Conservation (phyloP, 257 asterid species). For the Knoxia roxburghii region DNA sequence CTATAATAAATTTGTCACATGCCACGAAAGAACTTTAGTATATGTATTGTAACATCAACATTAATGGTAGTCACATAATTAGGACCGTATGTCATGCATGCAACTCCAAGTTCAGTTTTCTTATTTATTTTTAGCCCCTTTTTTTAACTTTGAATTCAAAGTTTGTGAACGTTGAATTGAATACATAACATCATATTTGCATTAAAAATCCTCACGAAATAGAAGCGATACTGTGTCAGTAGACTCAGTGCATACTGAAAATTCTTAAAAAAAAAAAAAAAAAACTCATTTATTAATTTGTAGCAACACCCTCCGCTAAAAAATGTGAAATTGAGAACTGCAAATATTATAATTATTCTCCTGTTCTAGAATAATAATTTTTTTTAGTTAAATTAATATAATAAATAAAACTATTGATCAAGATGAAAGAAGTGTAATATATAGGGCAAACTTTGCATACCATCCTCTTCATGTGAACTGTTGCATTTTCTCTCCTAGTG, state of each 20-base stretch:
- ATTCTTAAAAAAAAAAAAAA: background rate
- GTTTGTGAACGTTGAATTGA: constrained; percentile 7
- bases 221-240: constrained; percentile 7
- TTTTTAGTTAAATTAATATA: too few relatives aligned
- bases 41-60: background rate
- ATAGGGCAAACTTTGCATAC: background rate
- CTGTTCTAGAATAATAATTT: too few relatives aligned
- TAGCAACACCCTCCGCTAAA: background rate
- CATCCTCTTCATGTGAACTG: constrained; percentile 18
- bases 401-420: too few relatives aligned
- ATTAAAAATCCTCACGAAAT: constrained; percentile 20
- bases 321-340: constrained; percentile 8
- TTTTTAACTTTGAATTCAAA: background rate
- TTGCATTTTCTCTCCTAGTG: constrained; percentile 38
- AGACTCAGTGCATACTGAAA: too few relatives aligned
- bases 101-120: background rate
- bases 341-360: background rate
- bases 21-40: constrained; percentile 17
- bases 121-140: background rate
- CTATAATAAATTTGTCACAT: constrained; percentile 22
- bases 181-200: constrained; percentile 6
- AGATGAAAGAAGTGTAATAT: background rate
- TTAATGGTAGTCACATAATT: constrained; percentile 21
- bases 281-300: background rate
- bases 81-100: background rate